phyloP scores from a whole-genome alignment of 805 yeast genomes.

The Scheffersomyces coipomensis region DNA sequence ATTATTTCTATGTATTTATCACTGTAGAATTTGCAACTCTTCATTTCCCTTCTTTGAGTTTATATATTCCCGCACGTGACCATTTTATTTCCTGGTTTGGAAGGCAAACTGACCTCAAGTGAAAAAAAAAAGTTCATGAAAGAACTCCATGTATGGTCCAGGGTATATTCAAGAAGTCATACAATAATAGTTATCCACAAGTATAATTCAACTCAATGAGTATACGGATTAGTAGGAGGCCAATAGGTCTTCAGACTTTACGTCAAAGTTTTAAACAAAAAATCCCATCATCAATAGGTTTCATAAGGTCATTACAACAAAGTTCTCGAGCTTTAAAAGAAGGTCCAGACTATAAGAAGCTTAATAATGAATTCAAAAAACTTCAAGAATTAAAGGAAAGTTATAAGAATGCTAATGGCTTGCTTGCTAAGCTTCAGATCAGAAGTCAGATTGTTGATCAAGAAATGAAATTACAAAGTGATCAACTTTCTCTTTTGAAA shows the following conservation, averaged over 20 bases:
- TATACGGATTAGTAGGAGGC: background rate
- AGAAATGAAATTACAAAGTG: conserved; percentile 19
- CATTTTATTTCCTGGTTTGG: too few species aligned
- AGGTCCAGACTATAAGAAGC: conserved; percentile 4
- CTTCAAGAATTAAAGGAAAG: conserved; percentile 21
- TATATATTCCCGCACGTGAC: too few species aligned
- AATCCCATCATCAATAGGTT: background rate
- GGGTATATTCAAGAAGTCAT: too few species aligned
- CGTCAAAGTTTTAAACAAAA: background rate
- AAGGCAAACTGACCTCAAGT: too few species aligned
- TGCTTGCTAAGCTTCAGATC: conserved; percentile 21
- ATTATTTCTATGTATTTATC: too few species aligned
- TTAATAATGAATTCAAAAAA: conserved; percentile 19
- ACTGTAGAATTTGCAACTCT: too few species aligned
- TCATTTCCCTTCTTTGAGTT: background rate
- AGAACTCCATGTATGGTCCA: too few species aligned
- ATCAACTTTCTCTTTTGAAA: conserved; percentile 13
- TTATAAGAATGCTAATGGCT: conserved; percentile 17
- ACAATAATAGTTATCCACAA: too few species aligned
- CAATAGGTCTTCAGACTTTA: background rate
- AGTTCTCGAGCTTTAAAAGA: background rate
- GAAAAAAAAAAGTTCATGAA: too few species aligned
- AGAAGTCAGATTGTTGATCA: conserved; percentile 19
- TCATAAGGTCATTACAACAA: background rate
- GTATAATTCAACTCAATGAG: too few species aligned